These are phyloP conservation scores for Musa beccarii DNA, from an alignment of 176 grass and related monocot genomes.

Conservation along the genomic window DNA sequence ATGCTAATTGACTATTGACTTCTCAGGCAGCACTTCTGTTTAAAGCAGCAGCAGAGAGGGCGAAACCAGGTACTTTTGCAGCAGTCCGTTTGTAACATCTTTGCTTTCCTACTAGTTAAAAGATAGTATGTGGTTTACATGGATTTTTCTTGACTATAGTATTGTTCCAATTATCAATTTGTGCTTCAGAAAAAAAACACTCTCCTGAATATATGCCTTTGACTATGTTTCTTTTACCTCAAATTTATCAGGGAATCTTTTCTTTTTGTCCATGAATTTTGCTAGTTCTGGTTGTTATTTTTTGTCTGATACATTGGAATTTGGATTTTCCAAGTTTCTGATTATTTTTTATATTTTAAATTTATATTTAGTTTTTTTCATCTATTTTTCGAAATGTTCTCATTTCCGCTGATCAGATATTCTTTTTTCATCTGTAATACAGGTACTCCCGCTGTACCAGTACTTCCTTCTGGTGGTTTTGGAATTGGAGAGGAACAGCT, in stretches of 20 bases:
- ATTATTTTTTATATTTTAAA: background rate
- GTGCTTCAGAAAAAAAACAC: background rate
- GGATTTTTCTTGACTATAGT: too few species aligned
- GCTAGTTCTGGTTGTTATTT: background rate
- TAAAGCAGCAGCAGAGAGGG: constrained; percentile 56
- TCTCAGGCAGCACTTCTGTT: constrained; percentile 75
- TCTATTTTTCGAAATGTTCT: background rate
- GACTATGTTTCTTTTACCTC: background rate
- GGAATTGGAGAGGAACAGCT: constrained; percentile 70
- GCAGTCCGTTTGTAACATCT: background rate
- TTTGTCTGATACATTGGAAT: background rate
- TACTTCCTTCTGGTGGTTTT: constrained; percentile 41
- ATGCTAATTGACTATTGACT: constrained; percentile 20
- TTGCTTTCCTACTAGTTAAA: background rate
- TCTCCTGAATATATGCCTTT: background rate
- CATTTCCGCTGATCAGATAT: background rate
- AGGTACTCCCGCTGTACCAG: background rate
- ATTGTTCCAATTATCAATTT: background rate
- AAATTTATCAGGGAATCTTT: background rate
- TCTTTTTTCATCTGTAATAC: background rate
- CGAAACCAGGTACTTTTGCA: background rate
- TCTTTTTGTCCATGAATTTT: background rate
- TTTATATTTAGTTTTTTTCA: background rate
- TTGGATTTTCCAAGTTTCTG: background rate
- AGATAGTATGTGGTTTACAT: too few species aligned